Conservation (phyloP, 768 basidiomycete species). For the Collybiopsis confluens region DNA sequence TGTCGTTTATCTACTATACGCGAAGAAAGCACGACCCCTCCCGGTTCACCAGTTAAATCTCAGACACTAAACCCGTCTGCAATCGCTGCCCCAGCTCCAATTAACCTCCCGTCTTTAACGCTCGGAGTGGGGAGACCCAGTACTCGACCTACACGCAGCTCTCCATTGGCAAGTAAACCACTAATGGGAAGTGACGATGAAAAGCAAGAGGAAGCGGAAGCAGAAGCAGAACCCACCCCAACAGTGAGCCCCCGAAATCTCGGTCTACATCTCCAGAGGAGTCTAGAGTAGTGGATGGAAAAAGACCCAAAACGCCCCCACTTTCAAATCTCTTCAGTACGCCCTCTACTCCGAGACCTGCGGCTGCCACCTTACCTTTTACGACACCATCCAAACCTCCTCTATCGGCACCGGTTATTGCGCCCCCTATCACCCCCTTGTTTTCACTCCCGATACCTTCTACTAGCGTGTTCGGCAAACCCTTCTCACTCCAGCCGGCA, state of each 20-base stretch:
- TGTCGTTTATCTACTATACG: constrained; percentile 25
- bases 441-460: not conserved
- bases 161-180: constrained; percentile 61
- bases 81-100: constrained; percentile 13
- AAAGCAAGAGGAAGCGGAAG: constrained; percentile 30
- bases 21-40: constrained; percentile 57
- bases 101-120: constrained; percentile 27
- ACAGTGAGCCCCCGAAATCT: not conserved
- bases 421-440: not conserved
- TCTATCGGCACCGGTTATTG: constrained; percentile 1
- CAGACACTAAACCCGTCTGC: constrained; percentile 27
- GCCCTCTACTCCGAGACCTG: constrained; percentile 7
- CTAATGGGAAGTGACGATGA: constrained; percentile 32
- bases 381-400: constrained; percentile 7
- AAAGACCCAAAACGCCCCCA: constrained; percentile 11
- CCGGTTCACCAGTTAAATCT: constrained; percentile 54
- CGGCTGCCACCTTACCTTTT: not conserved
- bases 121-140: constrained; percentile 54
- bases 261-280: constrained; percentile 7
- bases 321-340: constrained; percentile 1
- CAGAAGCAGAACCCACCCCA: no score
- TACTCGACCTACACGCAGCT: constrained; percentile 69
- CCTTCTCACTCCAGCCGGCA: constrained; percentile 2
- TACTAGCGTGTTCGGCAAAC: not conserved
- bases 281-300: constrained; percentile 6